Conservation (phyloP, 352 stramenopile species). For the Saprolegnia parasitica region DNA sequence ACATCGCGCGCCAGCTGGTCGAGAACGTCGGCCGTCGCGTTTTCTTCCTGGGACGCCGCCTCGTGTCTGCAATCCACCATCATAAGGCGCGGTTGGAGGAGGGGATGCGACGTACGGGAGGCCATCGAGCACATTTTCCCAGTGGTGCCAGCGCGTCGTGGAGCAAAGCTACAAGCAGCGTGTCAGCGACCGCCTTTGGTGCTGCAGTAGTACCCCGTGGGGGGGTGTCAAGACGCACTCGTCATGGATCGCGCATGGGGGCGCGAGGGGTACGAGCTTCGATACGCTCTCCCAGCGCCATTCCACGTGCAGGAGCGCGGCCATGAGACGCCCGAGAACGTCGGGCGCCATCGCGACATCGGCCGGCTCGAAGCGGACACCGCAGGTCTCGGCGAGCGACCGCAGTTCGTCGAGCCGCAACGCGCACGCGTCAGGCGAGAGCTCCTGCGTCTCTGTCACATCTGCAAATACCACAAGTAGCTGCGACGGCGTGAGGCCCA, state of each 20-base stretch:
- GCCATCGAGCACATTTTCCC: slow-evolving; percentile 6
- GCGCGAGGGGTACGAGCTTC: neutral
- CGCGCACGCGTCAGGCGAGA: neutral
- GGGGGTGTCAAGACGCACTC: slow-evolving; percentile 1
- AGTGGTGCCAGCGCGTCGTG: slow-evolving; percentile 17
- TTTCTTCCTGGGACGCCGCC: too few species aligned
- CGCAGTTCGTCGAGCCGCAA: neutral
- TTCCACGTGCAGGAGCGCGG: neutral
- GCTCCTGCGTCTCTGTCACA: neutral
- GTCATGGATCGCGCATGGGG: slow-evolving; percentile 6
- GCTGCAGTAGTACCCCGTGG: neutral
- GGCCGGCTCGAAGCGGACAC: neutral
- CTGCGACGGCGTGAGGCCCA: neutral
- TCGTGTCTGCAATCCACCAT: too few species aligned
- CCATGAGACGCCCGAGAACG: neutral
- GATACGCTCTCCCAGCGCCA: neutral
- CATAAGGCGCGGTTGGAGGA: too few species aligned
- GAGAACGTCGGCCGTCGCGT: too few species aligned
- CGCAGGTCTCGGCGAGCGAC: neutral
- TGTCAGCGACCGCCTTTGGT: neutral
- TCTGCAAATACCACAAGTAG: neutral
- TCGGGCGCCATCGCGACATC: neutral
- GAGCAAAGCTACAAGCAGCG: slow-evolving; percentile 5
- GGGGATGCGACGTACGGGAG: too few species aligned
- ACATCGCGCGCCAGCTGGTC: too few species aligned